Evolutionary conservation across 768 basidiomycete genomes (phyloP).

Genomic region (Cubamyces lactineus): DNA sequence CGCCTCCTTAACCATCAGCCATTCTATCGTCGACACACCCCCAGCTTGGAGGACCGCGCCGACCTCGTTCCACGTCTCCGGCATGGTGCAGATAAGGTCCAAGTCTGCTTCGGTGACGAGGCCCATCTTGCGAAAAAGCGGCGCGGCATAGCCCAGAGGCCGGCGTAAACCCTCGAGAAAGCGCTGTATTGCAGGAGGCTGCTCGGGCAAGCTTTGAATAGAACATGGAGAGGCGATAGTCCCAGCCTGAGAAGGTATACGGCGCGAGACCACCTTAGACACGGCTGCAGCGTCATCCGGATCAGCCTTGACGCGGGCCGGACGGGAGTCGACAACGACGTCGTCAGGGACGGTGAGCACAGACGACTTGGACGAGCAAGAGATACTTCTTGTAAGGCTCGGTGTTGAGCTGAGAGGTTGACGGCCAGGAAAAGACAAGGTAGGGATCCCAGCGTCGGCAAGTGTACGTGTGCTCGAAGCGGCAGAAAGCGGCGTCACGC

Average conservation of each 20-base stretch:
- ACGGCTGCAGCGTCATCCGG: background rate
- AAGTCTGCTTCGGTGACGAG: constrained; percentile 17
- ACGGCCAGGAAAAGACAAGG: background rate
- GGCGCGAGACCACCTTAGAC: background rate
- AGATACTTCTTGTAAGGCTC: background rate
- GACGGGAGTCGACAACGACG: background rate
- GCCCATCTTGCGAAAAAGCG: constrained; percentile 15
- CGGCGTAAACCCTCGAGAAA: constrained; percentile 18
- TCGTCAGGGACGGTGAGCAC: constrained; percentile 3
- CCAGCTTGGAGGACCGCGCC: constrained; percentile 9
- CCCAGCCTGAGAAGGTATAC: background rate
- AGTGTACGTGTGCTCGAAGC: background rate
- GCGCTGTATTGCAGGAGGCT: background rate
- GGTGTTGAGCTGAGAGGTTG: background rate
- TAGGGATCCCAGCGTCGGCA: background rate
- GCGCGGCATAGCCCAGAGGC: constrained; percentile 12
- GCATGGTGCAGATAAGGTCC: constrained; percentile 19
- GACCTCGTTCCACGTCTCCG: constrained; percentile 20
- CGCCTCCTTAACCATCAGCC: constrained; percentile 25
- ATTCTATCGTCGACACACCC: constrained; percentile 20
- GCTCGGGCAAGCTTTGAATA: background rate
- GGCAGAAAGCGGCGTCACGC: background rate
- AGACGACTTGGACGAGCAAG: constrained; percentile 9
- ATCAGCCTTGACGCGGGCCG: constrained; percentile 3
- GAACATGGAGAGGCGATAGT: background rate